phyloP scores from a whole-genome alignment of 2,329 filamentous ascomycete genomes.

The Stemphylium lycopersici region DNA sequence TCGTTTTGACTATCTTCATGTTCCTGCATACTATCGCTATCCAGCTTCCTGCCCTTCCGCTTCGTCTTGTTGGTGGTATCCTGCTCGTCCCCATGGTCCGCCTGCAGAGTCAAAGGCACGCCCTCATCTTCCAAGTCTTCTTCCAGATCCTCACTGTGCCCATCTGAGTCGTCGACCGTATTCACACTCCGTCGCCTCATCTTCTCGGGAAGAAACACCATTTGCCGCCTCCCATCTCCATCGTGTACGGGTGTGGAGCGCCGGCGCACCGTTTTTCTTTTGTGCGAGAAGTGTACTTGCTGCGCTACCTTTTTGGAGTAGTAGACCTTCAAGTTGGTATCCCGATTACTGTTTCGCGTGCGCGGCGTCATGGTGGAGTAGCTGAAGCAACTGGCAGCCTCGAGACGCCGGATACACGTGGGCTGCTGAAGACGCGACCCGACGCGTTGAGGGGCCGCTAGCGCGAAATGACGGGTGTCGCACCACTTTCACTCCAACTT shows the following conservation, averaged over 20 bases:
- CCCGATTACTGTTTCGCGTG: slow-evolving; percentile 35
- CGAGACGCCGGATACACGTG: not conserved
- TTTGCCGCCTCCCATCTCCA: slow-evolving; percentile 32
- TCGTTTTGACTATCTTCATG: slow-evolving; percentile 12
- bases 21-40: slow-evolving; percentile 13
- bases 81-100: slow-evolving; percentile 1
- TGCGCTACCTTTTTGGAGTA: slow-evolving; percentile 41
- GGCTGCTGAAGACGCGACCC: slow-evolving; percentile 20
- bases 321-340: slow-evolving; percentile 36
- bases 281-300: slow-evolving; percentile 38
- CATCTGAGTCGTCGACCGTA: slow-evolving; percentile 22
- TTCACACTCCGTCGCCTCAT: slow-evolving; percentile 23
- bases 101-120: not conserved
- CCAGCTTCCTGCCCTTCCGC: slow-evolving; percentile 25
- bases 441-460: slow-evolving; percentile 30
- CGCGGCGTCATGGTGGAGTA: slow-evolving; percentile 33
- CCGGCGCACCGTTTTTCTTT: slow-evolving; percentile 36
- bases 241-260: slow-evolving; percentile 18
- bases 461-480: not conserved
- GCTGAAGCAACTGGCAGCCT: slow-evolving; percentile 5
- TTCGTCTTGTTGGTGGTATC: not conserved
- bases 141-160: slow-evolving; percentile 15
- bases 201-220: slow-evolving; percentile 38
- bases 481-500: no score
- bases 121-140: slow-evolving; percentile 6